These are phyloP conservation scores for Fraxinus platypoda DNA, from an alignment of 305 asterid genomes.

Conservation along the genomic window DNA sequence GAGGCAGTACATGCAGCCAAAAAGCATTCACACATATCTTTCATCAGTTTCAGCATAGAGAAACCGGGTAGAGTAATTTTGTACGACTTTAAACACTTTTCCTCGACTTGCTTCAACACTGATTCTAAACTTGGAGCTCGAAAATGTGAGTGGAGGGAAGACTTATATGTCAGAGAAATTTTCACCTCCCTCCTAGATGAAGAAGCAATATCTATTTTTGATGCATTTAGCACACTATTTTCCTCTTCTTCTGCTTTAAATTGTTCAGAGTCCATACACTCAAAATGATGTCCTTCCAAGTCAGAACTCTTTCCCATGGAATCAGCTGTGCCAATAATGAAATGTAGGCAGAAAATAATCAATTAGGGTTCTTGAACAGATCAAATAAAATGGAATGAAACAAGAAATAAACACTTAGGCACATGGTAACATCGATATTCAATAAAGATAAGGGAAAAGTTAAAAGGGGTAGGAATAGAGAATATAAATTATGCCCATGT, in stretches of 20 bases:
- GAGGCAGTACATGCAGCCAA: constrained; percentile 21
- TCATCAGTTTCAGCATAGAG: constrained; percentile 32
- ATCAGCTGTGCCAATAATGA: constrained; percentile 8
- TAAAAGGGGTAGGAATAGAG: neutral
- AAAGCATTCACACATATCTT: constrained; percentile 33
- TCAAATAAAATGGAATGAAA: neutral
- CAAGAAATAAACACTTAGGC: neutral
- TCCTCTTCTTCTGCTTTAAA: constrained; percentile 12
- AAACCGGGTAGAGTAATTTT: constrained; percentile 22
- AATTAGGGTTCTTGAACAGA: neutral
- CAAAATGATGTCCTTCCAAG: constrained; percentile 20
- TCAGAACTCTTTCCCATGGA: constrained; percentile 18
- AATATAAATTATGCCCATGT: neutral
- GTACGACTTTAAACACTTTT: constrained; percentile 22
- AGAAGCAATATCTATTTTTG: constrained; percentile 33
- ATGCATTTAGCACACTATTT: constrained; percentile 1
- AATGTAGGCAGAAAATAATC: constrained; percentile 5
- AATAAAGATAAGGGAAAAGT: neutral
- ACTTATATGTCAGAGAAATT: constrained; percentile 20
- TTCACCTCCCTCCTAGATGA: constrained; percentile 34
- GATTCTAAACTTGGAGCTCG: constrained; percentile 28
- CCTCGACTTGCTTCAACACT: constrained; percentile 32
- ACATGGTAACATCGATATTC: neutral
- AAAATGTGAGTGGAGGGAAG: constrained; percentile 20
- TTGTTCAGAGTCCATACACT: constrained; percentile 12